Conservation (phyloP, 768 basidiomycete genomes). For the Kwoniella europaea region DNA sequence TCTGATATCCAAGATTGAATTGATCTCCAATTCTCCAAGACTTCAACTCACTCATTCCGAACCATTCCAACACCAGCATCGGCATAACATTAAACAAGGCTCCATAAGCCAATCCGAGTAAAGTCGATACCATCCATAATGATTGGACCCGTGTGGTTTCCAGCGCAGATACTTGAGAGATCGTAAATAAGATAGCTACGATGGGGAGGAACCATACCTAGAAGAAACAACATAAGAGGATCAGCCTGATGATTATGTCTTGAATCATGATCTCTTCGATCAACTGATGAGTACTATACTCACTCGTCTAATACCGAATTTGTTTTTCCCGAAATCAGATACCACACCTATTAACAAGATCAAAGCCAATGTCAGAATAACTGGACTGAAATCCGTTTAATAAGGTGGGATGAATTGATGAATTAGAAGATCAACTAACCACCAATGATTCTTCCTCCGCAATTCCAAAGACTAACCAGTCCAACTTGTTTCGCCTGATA, state of each 20-base stretch:
- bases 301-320: slow-evolving; percentile 47
- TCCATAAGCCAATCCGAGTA: slow-evolving; percentile 74
- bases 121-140: slow-evolving; percentile 69
- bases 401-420: too few relatives aligned
- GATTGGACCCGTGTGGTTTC: slow-evolving; percentile 65
- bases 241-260: too few relatives aligned
- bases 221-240: not conserved
- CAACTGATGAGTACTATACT: slow-evolving; percentile 9
- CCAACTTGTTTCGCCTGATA: slow-evolving; percentile 89
- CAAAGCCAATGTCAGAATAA: too few relatives aligned
- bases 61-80: slow-evolving; percentile 84
- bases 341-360: slow-evolving; percentile 31
- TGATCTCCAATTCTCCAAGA: not conserved
- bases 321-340: slow-evolving; percentile 53
- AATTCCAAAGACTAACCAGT: slow-evolving; percentile 79
- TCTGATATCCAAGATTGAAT: not conserved
- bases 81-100: slow-evolving; percentile 74
- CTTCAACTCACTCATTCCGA: slow-evolving; percentile 73
- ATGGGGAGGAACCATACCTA: slow-evolving; percentile 61
- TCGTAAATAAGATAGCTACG: slow-evolving; percentile 70
- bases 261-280: too few relatives aligned
- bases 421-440: slow-evolving; percentile 59
- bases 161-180: slow-evolving; percentile 71
- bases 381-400: too few relatives aligned
- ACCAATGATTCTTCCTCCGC: slow-evolving; percentile 75